Base-by-base conservation (phyloP, 2,329 filamentous ascomycete genomes). In the Neofusicoccum cordaticola region DNA sequence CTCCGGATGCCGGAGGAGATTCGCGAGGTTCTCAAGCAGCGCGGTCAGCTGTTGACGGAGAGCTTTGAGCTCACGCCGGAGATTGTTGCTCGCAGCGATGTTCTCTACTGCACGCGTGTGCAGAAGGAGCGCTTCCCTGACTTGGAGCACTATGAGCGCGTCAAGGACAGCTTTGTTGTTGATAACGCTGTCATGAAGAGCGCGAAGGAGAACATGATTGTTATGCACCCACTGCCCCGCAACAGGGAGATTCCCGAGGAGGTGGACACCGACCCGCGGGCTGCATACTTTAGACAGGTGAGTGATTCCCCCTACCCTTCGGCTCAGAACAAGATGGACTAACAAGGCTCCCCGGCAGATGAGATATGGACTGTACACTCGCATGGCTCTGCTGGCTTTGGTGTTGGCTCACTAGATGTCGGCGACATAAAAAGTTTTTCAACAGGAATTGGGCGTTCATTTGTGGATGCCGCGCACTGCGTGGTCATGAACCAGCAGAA, bases 261-360 rank as follows among this genome's bases (percentile, higher is more conserved):
- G 82, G 93, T 99, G 56, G 95, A 99, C 80, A 97, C 96, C 81
- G 95, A 99, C 81, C 92, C 96, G 77, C 84, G 95, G 71, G 95
- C 95, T 66, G 94, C 95, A 64, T 99, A 99, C 83, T 99, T 99
- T 82, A 88, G 95, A 90, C 95, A 99, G 90, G 94, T 97, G 81
- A 88, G 91, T 85, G 39, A 62, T 31, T 31, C 27, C 27, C n/a
- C 13, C 48, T 22, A 22, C 22, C 34, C 39, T 17, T 15, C 0
- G 2, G 19, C 50, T 48, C 31, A 4, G 58, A 15, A 37, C 41
- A 57, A 51, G 48, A 41, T 35, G 64, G 69, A 69, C 83, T 87
- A 78, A 88, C 75, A 50, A 35, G 5, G 5, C 7, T 67, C 19
- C 15, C 27, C 56, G 42, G 65, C 73, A 97, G 93, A 97, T 97